Percentiles rank a stretch among this genome's conserved stretches.
Evolutionary conservation across 129 eudicot genomes (phyloP).

Genomic region (Chrysanthemum seticuspe): DNA sequence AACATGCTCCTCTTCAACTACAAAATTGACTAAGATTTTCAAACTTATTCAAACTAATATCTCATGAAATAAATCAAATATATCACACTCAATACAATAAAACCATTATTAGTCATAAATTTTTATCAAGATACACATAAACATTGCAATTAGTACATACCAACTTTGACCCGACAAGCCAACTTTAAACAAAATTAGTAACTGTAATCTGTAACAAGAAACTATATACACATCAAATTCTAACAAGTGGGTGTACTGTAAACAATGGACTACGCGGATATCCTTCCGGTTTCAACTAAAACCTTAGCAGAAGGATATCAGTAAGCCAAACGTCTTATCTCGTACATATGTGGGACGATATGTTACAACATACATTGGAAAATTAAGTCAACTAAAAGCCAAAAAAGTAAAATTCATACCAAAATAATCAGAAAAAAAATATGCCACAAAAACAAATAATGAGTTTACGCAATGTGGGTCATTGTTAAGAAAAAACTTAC

Average conservation of each 20-base stretch:
- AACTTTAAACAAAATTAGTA: neutral
- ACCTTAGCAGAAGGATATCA: too few species aligned
- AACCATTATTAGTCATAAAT: neutral
- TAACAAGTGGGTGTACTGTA: neutral
- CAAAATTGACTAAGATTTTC: neutral
- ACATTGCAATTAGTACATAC: slow-evolving; percentile 4
- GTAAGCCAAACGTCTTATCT: too few species aligned
- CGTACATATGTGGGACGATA: too few species aligned
- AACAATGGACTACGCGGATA: too few species aligned
- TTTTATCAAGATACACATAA: neutral
- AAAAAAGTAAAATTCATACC: slow-evolving; percentile 18
- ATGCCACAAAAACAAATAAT: slow-evolving; percentile 7
- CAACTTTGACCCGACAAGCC: slow-evolving; percentile 12
- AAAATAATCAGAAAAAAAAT: slow-evolving; percentile 9
- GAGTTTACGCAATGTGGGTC: neutral
- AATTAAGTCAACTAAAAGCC: neutral
- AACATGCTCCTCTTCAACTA: slow-evolving; percentile 13
- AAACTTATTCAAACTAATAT: neutral
- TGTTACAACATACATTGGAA: neutral
- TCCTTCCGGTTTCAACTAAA: too few species aligned
- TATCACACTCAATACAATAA: neutral
- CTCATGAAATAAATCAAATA: neutral
- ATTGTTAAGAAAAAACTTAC: slow-evolving; percentile 31
- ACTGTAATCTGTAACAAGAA: neutral
- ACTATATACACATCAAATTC: slow-evolving; percentile 1